Percentiles rank a stretch among this genome's conserved stretches.
phyloP scores from a whole-genome alignment of 768 basidiomycete genomes.

The Chalciporus sphaerocephalus region DNA sequence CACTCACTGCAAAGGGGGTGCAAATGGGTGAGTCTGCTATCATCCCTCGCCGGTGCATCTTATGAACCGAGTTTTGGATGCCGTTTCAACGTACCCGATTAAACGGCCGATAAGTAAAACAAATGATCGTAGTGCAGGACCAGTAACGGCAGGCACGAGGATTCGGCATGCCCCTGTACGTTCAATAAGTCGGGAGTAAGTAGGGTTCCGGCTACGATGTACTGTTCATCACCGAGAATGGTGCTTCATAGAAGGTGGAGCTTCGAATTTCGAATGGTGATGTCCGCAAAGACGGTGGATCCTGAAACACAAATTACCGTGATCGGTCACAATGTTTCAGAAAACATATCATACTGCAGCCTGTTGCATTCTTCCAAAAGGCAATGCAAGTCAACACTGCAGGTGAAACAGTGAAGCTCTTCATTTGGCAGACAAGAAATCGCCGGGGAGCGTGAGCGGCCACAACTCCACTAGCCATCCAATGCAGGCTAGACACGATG shows the following conservation, averaged over 20 bases:
- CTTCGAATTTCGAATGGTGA: not conserved
- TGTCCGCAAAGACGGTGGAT: too few species aligned
- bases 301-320: too few species aligned
- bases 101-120: not conserved
- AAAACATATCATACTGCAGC: too few species aligned
- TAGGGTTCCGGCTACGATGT: not conserved
- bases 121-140: not conserved
- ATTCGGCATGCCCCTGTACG: constrained; percentile 8
- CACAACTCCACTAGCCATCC: too few species aligned
- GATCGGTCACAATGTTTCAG: too few species aligned
- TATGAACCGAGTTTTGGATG: not conserved
- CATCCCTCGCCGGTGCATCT: not conserved
- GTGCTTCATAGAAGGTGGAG: not conserved
- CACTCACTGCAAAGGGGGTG: not conserved
- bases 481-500: too few species aligned
- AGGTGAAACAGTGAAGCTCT: too few species aligned
- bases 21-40: not conserved
- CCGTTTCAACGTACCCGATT: not conserved
- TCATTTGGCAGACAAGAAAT: too few species aligned
- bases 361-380: too few species aligned
- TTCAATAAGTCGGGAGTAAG: not conserved
- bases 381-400: too few species aligned
- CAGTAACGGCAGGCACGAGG: constrained; percentile 12
- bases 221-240: not conserved
- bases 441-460: too few species aligned